phyloP scores from a whole-genome alignment of 352 stramenopile species.

The Pelagophyceae sp. region DNA sequence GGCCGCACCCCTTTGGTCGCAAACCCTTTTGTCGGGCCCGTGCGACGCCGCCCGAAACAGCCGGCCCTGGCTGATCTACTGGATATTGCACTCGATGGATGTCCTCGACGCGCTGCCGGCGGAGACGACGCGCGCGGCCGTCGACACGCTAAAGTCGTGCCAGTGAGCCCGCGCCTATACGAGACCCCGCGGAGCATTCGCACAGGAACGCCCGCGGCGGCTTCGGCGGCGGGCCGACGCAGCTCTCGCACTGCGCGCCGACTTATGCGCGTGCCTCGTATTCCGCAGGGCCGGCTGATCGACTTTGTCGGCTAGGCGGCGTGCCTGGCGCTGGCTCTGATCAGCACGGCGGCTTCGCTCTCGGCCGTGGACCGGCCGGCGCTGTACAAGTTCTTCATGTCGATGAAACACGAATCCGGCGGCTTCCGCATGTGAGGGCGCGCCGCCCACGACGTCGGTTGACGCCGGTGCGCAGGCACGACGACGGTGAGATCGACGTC shows the following conservation, averaged over 20 bases:
- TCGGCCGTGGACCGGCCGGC: slow-evolving; percentile 12
- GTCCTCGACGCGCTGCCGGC: slow-evolving; percentile 67
- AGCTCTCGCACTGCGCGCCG: slow-evolving; percentile 62
- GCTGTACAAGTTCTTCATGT: slow-evolving; percentile 75
- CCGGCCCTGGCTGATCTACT: slow-evolving; percentile 95
- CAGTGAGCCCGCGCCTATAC: too few relatives aligned
- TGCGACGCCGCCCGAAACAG: too few relatives aligned
- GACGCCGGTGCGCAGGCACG: too few relatives aligned
- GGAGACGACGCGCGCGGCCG: slow-evolving; percentile 18
- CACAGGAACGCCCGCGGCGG: slow-evolving; percentile 62
- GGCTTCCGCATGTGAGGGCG: slow-evolving; percentile 93
- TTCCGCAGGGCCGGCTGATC: too few relatives aligned
- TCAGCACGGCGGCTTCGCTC: slow-evolving; percentile 68
- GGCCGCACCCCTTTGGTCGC: too few relatives aligned
- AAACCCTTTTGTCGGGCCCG: too few relatives aligned
- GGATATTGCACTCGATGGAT: slow-evolving; percentile 87
- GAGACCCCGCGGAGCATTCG: too few relatives aligned
- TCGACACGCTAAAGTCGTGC: slow-evolving; percentile 27
- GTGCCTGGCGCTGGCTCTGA: slow-evolving; percentile 77
- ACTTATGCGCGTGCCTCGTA: too few relatives aligned
- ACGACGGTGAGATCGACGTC: slow-evolving; percentile 90
- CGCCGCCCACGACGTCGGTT: too few relatives aligned
- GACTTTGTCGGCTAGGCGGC: too few relatives aligned
- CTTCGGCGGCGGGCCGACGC: slow-evolving; percentile 83
- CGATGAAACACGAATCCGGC: slow-evolving; percentile 67